phyloP scores from a whole-genome alignment of 208 protist genomes.

The Trypanosoma avium region DNA sequence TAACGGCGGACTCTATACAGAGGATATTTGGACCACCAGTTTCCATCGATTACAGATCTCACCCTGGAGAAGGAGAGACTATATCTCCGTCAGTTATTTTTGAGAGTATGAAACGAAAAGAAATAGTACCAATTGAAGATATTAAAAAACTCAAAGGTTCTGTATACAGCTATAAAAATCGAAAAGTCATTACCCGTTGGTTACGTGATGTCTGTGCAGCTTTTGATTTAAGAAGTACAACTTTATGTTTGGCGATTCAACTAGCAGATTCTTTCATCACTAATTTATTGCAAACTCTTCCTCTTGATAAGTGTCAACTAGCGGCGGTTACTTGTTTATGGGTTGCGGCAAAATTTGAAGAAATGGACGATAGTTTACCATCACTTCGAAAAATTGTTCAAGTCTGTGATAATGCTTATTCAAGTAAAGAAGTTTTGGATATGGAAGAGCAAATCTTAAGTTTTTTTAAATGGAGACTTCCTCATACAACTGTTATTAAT shows the following conservation, averaged over 20 bases:
- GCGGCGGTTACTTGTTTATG: slow-evolving; percentile 71
- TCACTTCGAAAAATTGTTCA: slow-evolving; percentile 66
- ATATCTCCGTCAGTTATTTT: slow-evolving; percentile 63
- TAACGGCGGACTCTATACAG: slow-evolving; percentile 67
- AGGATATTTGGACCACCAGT: slow-evolving; percentile 58
- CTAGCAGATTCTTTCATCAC: slow-evolving; percentile 74
- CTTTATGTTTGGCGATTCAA: slow-evolving; percentile 82
- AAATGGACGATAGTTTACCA: slow-evolving; percentile 71
- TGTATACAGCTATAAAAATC: slow-evolving; percentile 85
- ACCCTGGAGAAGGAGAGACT: slow-evolving; percentile 55
- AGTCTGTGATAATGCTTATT: slow-evolving; percentile 76
- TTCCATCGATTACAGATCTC: slow-evolving; percentile 73
- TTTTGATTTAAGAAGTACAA: slow-evolving; percentile 76
- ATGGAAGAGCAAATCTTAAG: slow-evolving; percentile 81
- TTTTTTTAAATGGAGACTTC: slow-evolving; percentile 81
- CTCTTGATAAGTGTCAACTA: slow-evolving; percentile 75
- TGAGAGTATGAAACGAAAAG: slow-evolving; percentile 67
- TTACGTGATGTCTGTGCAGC: slow-evolving; percentile 77
- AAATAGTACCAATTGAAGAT: slow-evolving; percentile 56
- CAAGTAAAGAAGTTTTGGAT: slow-evolving; percentile 47
- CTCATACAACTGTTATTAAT: slow-evolving; percentile 81
- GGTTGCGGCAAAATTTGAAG: slow-evolving; percentile 87
- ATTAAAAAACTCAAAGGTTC: slow-evolving; percentile 72
- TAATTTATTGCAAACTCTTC: slow-evolving; percentile 52
- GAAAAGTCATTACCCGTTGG: slow-evolving; percentile 79